Conservation (phyloP, 148 eudicot genomes). For the Heliamphora exappendiculata region DNA sequence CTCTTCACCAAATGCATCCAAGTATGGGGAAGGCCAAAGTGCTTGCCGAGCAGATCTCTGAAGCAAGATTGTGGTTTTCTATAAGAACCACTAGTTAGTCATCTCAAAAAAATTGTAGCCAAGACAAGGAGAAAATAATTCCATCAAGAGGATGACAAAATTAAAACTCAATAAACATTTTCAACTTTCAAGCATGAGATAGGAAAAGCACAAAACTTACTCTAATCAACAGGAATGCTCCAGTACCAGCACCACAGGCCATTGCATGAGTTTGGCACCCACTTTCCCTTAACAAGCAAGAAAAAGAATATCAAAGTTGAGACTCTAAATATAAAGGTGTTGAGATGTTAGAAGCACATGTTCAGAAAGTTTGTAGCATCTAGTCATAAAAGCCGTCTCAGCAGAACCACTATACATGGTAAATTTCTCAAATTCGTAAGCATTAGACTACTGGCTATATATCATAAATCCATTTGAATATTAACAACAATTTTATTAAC, state of each 20-base stretch:
- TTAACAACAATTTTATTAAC: not conserved
- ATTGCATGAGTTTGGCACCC: conserved; percentile 70
- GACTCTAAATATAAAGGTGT: not conserved
- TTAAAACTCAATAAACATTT: not conserved
- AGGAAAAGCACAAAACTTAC: conserved; percentile 30
- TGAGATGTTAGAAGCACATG: not conserved
- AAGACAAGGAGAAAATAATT: not conserved
- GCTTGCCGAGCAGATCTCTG: conserved; percentile 90
- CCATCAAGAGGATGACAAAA: not conserved
- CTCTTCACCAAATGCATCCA: conserved; percentile 98
- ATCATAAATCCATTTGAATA: not conserved
- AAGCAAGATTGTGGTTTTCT: conserved; percentile 86
- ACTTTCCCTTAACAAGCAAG: conserved; percentile 46
- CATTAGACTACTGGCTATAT: not conserved
- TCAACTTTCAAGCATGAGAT: conserved; percentile 2
- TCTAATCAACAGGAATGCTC: conserved; percentile 73
- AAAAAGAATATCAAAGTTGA: conserved; percentile 12
- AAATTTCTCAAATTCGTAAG: not conserved
- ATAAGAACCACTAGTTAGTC: not conserved
- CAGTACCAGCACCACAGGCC: conserved; percentile 89
- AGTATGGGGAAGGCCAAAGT: conserved; percentile 92
- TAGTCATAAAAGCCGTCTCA: not conserved
- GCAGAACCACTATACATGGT: not conserved
- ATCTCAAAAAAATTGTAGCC: not conserved
- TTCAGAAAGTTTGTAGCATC: not conserved